Evolutionary conservation across 2,329 filamentous ascomycete genomes (phyloP), one percentile per base, ranked within the genome.

Genomic region (Colletotrichum gloeosporioides): DNA sequence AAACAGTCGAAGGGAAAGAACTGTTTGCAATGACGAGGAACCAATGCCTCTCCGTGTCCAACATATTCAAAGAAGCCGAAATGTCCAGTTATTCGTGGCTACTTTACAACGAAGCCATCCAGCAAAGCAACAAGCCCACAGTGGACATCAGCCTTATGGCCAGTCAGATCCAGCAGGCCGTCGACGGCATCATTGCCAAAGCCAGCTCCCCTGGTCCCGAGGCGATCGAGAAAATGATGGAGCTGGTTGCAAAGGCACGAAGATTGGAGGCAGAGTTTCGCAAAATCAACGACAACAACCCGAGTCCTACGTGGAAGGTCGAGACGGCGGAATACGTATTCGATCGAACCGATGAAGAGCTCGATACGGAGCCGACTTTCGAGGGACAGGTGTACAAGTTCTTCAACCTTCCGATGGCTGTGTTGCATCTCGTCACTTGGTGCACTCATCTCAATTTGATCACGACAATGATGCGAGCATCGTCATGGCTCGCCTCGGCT

Each of bases 21-120:
- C 74, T 79, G 67, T 80, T 79, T 44, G 68, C 75, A 59, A 78
- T 78, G 79, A 79, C 78, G 13, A 78, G 79, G 53, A 80, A 79
- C 53, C 78, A 78, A 29, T 76, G 78, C 55, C 57, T 79, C 13
- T 69, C 76, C 25, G 65, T 80, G n/a, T 76, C 76, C 25, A 77
- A 73, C 31, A 36, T 80, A 8, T 73, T 78, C 53, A 76, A 77
- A 16, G 69, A 69, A 6, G 22, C 69, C 4, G 79, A 80, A 36
- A 49, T 71, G 44, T 64, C 77, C 10, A 69, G 77, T 13, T 80
- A 75, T 36, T 73, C 71, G 4, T 80, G 78, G 78, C 65, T 80
- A 4, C 62, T 79, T 13, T 73, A 74, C 49, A 75, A 78, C 49
- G 70, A 78, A 12, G 70, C 75, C 4, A 32, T 65, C 15, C 64